Evolutionary conservation across 208 protist genomes (phyloP), one percentile per base, ranked within the genome.

Genomic region (Leishmania aethiopica): DNA sequence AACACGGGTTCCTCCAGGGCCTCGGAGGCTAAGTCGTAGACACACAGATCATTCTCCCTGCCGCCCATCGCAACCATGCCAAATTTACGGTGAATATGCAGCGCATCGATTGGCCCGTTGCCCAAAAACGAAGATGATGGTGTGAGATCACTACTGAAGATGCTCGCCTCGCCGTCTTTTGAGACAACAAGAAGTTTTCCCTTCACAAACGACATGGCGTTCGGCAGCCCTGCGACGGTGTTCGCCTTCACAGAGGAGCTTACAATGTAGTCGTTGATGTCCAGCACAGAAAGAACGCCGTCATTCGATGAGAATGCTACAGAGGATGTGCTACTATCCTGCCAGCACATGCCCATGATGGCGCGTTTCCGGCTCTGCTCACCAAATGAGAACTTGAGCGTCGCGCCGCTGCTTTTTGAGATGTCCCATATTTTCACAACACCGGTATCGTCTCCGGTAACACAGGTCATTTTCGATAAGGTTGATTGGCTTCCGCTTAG

Each of bases 361-460:
- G 86, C 86, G 42, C 88, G 85, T 73, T 90, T 89, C 45, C 93
- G 82, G 66, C 84, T 91, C 74, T 96, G 93, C 73, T 93, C 85
- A 4, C 93, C 93, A 88, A 89, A 95, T 0, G 89, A 87, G 75
- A 90, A 95, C 59, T 82, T 86, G 22, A 96, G 76, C 1, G 91
- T 94, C 0, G 91, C 89, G 0, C 93, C 92, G 77, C 87, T 91
- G 70, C 90, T 92, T 70, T 89, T 93, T 15, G 90, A 89, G 67
- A 96, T 92, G 81, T 97, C 89, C 92, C 94, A 97, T 70, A 97
- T 86, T 72, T 95, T 97, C 2, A 97, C 78, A n/a, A 95, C 79
- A 19, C 94, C 94, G 25, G 94, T 95, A 37, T 97, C 92, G 80
- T 97, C 94, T 5, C 94, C 94, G 35, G 94, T 97, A 7, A 97